phyloP scores from a whole-genome alignment of 2,329 filamentous ascomycete genomes.

The Metarhizium rileyi region DNA sequence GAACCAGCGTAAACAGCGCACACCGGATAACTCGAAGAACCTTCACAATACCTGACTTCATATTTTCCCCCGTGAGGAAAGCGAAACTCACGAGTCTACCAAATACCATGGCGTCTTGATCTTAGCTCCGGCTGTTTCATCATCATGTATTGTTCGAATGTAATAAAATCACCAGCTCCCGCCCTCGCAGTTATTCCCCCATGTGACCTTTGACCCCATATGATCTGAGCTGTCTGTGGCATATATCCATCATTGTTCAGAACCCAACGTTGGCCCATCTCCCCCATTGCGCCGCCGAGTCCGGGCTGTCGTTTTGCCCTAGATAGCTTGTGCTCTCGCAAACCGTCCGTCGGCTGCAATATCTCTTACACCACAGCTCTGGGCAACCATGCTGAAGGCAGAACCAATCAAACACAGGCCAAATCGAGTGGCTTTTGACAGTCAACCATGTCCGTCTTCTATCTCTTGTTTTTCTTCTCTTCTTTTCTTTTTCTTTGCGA shows the following conservation, averaged over 20 bases:
- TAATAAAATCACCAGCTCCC: not conserved
- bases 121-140: not conserved
- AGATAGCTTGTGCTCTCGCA: too few relatives aligned
- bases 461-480: too few relatives aligned
- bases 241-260: not conserved
- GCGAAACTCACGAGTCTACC: not conserved
- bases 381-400: too few relatives aligned
- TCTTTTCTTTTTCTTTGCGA: too few relatives aligned
- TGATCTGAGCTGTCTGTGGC: not conserved
- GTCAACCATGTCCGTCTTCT: too few relatives aligned
- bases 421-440: too few relatives aligned
- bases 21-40: not conserved
- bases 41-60: not conserved
- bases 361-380: too few relatives aligned
- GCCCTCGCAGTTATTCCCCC: not conserved
- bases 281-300: too few relatives aligned
- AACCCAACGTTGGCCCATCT: not conserved
- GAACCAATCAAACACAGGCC: too few relatives aligned
- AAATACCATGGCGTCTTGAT: not conserved
- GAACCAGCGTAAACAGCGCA: not conserved
- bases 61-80: not conserved
- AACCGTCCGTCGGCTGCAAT: too few relatives aligned
- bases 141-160: not conserved
- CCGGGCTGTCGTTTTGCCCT: too few relatives aligned
- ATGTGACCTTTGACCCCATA: not conserved